Evolutionary conservation across 2,329 filamentous ascomycete genomes (phyloP).

Genomic region (Fusarium nelsonii): DNA sequence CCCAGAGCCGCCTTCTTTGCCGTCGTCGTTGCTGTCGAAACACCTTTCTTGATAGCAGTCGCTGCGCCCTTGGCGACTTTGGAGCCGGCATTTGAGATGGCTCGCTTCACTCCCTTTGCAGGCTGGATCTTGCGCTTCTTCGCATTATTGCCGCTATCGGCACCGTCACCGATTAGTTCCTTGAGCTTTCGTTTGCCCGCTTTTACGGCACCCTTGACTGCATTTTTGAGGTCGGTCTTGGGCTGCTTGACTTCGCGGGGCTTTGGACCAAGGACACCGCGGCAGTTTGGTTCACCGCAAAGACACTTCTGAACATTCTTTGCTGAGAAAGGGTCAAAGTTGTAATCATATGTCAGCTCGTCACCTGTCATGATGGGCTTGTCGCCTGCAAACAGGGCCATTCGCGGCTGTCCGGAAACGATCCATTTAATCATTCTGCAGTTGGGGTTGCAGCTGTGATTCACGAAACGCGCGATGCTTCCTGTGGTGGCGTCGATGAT

Average conservation of each 20-base stretch:
- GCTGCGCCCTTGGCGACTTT: slow-evolving; percentile 56
- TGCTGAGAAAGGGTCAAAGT: slow-evolving; percentile 76
- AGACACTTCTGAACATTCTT: slow-evolving; percentile 77
- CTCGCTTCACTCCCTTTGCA: slow-evolving; percentile 52
- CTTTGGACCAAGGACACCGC: slow-evolving; percentile 72
- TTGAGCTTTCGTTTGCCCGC: slow-evolving; percentile 69
- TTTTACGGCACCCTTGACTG: slow-evolving; percentile 58
- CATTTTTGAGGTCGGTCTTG: slow-evolving; percentile 59
- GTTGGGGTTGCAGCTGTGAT: slow-evolving; percentile 96
- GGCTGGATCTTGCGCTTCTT: slow-evolving; percentile 60
- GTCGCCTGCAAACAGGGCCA: slow-evolving; percentile 96
- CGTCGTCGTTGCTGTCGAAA: slow-evolving; percentile 50
- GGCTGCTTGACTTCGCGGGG: slow-evolving; percentile 66
- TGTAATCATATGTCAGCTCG: slow-evolving; percentile 94
- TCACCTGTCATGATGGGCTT: slow-evolving; percentile 92
- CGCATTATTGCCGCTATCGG: slow-evolving; percentile 57
- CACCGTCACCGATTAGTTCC: slow-evolving; percentile 62
- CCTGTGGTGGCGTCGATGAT: slow-evolving; percentile 97
- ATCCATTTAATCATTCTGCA: slow-evolving; percentile 99
- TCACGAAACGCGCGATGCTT: slow-evolving; percentile 96
- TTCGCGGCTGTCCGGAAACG: slow-evolving; percentile 90
- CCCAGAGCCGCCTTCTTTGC: slow-evolving; percentile 47
- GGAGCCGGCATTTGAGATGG: slow-evolving; percentile 52
- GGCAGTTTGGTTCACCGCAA: slow-evolving; percentile 73
- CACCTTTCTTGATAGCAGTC: slow-evolving; percentile 54